These are phyloP conservation scores for Chaetomium globosum DNA, from an alignment of 2,329 filamentous ascomycete genomes.

Conservation along the genomic window DNA sequence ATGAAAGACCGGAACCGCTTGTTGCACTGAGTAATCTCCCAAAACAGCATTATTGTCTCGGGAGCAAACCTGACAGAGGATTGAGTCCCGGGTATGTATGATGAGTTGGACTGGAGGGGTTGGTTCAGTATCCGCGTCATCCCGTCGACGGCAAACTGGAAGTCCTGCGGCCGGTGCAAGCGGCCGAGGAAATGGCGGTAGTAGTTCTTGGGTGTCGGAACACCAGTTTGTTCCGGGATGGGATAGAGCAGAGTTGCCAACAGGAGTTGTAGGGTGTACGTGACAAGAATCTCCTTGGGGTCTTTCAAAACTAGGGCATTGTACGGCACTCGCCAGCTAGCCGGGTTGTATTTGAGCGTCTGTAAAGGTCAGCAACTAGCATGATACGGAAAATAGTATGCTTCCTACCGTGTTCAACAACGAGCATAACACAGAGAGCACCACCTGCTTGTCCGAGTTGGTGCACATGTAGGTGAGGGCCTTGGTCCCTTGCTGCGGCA, in stretches of 20 bases:
- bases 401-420: slow-evolving; percentile 83
- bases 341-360: slow-evolving; percentile 94
- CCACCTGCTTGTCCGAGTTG: slow-evolving; percentile 85
- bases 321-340: slow-evolving; percentile 90
- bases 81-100: slow-evolving; percentile 85
- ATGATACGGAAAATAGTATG: neutral
- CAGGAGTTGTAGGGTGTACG: slow-evolving; percentile 89
- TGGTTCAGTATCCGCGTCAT: slow-evolving; percentile 93
- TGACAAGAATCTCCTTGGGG: slow-evolving; percentile 84
- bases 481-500: slow-evolving; percentile 81
- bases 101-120: slow-evolving; percentile 82
- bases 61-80: slow-evolving; percentile 82
- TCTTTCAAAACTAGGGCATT: slow-evolving; percentile 91
- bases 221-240: slow-evolving; percentile 73
- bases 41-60: slow-evolving; percentile 95
- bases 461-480: slow-evolving; percentile 88
- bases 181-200: slow-evolving; percentile 91
- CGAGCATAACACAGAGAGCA: slow-evolving; percentile 88
- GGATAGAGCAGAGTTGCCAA: slow-evolving; percentile 83
- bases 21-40: slow-evolving; percentile 96
- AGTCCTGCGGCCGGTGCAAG: slow-evolving; percentile 90
- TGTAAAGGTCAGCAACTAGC: slow-evolving; percentile 43
- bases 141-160: slow-evolving; percentile 94
- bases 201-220: slow-evolving; percentile 76
- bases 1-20: slow-evolving; percentile 96